Evolutionary conservation across 202 grass and related monocot species (phyloP).

Genomic region (Digitaria exilis): DNA sequence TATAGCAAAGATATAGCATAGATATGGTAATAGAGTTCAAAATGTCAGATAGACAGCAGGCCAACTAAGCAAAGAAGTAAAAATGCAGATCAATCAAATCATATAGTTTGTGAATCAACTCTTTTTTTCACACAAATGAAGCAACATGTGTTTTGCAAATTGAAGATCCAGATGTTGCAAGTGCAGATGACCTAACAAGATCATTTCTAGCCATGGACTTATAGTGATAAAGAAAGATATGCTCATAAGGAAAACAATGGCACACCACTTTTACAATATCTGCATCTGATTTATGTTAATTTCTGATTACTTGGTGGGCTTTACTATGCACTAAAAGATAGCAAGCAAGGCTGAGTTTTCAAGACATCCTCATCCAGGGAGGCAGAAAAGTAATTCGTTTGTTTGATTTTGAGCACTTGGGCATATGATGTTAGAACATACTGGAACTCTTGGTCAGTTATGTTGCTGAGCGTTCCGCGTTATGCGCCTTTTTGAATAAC

Average conservation of each 20-base stretch:
- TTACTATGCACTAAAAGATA: constrained; percentile 22
- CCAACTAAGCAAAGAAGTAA: constrained; percentile 17
- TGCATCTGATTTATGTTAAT: neutral
- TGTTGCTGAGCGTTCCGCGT: constrained; percentile 1
- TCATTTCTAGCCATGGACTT: constrained; percentile 13
- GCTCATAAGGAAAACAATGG: neutral
- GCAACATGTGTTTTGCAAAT: neutral
- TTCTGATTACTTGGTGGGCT: constrained; percentile 11
- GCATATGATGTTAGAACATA: neutral
- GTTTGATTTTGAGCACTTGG: constrained; percentile 25
- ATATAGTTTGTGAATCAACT: constrained; percentile 6
- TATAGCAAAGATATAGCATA: constrained; percentile 12
- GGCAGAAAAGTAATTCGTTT: constrained; percentile 1
- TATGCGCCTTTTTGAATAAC: constrained; percentile 5
- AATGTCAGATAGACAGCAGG: constrained; percentile 4
- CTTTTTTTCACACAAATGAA: constrained; percentile 2
- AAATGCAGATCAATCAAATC: constrained; percentile 25
- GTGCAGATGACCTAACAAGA: neutral
- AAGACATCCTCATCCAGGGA: constrained; percentile 2
- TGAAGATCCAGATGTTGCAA: neutral
- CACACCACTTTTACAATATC: neutral
- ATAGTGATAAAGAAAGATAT: neutral
- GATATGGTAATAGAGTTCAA: neutral
- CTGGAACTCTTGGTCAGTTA: constrained; percentile 4
- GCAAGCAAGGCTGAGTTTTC: neutral